Percentiles rank a stretch among this genome's conserved stretches.
These are phyloP conservation scores for Diatrype stigma DNA, from an alignment of 2,329 filamentous ascomycete species.

Conservation along the genomic window DNA sequence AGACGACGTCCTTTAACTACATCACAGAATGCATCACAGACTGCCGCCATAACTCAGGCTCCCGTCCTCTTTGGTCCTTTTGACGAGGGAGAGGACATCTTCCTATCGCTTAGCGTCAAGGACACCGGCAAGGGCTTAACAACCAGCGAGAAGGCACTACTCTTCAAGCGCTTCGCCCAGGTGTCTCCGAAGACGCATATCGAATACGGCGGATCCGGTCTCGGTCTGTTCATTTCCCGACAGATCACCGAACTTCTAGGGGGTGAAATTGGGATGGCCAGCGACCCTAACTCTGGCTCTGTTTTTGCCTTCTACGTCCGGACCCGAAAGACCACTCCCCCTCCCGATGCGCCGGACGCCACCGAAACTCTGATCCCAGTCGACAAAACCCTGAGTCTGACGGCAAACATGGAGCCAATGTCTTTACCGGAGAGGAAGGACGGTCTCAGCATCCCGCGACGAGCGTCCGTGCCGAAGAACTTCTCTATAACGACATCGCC, in stretches of 20 bases:
- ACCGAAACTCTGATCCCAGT: constrained; percentile 12
- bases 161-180: constrained; percentile 78
- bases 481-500: too few relatives aligned
- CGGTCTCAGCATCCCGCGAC: background rate
- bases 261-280: constrained; percentile 72
- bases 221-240: constrained; percentile 75
- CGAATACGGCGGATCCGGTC: constrained; percentile 73
- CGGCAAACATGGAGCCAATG: constrained; percentile 14
- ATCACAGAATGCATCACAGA: constrained; percentile 17
- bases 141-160: constrained; percentile 64
- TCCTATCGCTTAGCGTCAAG: constrained; percentile 67
- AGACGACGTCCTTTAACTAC: constrained; percentile 33
- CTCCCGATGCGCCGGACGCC: constrained; percentile 5
- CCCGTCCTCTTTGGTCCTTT: background rate
- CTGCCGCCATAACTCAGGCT: background rate
- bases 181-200: constrained; percentile 72
- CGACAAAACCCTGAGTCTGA: constrained; percentile 9
- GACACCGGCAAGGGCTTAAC: constrained; percentile 75
- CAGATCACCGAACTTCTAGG: constrained; percentile 75
- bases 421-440: constrained; percentile 21
- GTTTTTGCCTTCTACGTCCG: constrained; percentile 74
- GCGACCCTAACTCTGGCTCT: constrained; percentile 64
- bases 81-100: constrained; percentile 35
- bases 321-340: constrained; percentile 28
- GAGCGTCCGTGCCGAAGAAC: background rate